Evolutionary conservation across 2,329 filamentous ascomycete genomes (phyloP).

Genomic region (Calonectria pseudoturangicola): DNA sequence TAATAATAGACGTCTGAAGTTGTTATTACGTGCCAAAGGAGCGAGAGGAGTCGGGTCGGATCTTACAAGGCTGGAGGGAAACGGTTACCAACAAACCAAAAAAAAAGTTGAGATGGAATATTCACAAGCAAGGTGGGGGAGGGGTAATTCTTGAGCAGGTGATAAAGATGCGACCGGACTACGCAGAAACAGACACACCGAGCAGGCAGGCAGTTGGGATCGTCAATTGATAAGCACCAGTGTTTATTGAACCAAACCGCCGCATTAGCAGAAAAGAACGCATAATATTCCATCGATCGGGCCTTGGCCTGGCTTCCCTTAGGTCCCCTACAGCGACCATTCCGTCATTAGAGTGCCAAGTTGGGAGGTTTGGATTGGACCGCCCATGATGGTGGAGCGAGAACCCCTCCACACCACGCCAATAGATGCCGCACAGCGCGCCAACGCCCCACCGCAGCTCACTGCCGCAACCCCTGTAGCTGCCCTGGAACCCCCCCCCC

Average conservation of each 20-base stretch:
- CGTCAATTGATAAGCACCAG: constrained; percentile 49
- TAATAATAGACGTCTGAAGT: background rate
- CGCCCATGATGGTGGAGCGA: constrained; percentile 25
- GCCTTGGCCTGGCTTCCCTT: constrained; percentile 30
- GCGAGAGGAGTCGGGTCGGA: constrained; percentile 29
- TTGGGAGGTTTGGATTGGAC: constrained; percentile 34
- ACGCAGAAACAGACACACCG: constrained; percentile 47
- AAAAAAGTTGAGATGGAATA: constrained; percentile 24
- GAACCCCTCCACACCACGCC: constrained; percentile 40
- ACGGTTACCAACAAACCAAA: constrained; percentile 15
- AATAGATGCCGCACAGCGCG: constrained; percentile 24
- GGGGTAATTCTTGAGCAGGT: constrained; percentile 51
- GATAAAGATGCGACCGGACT: constrained; percentile 41
- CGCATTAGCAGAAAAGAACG: constrained; percentile 40
- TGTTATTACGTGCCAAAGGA: constrained; percentile 15
- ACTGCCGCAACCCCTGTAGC: constrained; percentile 34
- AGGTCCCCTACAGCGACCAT: constrained; percentile 31
- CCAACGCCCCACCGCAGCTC: constrained; percentile 26
- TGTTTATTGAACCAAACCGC: constrained; percentile 13
- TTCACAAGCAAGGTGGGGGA: constrained; percentile 50
- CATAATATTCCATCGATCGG: constrained; percentile 35
- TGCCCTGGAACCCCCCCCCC: constrained; percentile 29
- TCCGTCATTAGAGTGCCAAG: constrained; percentile 36
- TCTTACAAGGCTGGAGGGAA: constrained; percentile 1
- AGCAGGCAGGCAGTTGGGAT: constrained; percentile 25